Evolutionary conservation across 176 grass and related monocot species (phyloP), one percentile per base, ranked within the genome.

Genomic region (Oryza glaberrima): DNA sequence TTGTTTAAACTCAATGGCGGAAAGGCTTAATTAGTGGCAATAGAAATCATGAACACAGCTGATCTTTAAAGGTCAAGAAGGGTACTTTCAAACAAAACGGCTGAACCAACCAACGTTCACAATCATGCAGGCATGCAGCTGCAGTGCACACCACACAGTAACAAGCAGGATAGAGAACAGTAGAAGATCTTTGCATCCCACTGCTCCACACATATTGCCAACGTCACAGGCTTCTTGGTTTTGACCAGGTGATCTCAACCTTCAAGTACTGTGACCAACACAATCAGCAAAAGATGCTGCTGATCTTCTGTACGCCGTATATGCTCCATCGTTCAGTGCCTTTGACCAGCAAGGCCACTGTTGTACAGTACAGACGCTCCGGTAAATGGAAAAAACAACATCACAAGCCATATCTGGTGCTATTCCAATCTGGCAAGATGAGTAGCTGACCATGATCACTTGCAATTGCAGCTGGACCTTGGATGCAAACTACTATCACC

Each of bases 191-290:
- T 66, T 38, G 75, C 65, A 69, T 67, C 43, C 43, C 11, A 16
- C 66, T 86, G 78, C 54, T 76, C 73, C 68, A 49, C 56, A 26
- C 56, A 26, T 56, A 20, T 60, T 73, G 35, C 88, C 67, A 78
- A 52, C 76, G 48, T 90, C 67, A 90, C 43, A 36, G 4, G 51
- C 67, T 77, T 83, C 68, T 19, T 67, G 23, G 51, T 25, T 86
- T 86, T 90, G 88, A 86, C 79, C 49, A 72, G 73, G 46, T 82
- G 85, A 68, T 69, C 85, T 81, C 47, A 82, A 46, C 23, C 34
- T 73, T 76, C 65, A 26, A 82, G 73, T 69, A 77, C 61, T 52
- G 43, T 47, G 80, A 43, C 69, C 79, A 75, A 67, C 58, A 76
- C 16, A 26, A 90, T 73, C 67, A 83, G 40, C 83, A 13, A 73